Base-by-base conservation (phyloP, 2,329 filamentous ascomycete species). In the Calonectria pauciramosa region DNA sequence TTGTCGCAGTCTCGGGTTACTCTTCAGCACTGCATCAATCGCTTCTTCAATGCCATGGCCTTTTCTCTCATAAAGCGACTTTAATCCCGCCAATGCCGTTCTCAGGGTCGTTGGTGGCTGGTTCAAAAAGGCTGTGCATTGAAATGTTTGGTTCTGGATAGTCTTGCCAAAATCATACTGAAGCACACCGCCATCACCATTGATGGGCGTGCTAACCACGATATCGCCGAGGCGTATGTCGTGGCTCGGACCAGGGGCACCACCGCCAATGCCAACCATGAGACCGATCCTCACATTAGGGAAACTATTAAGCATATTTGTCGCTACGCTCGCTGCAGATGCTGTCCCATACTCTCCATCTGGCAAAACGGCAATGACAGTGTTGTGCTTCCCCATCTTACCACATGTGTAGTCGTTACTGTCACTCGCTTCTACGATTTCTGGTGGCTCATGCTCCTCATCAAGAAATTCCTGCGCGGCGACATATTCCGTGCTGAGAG, bases 401-500 rank as follows among this genome's bases (percentile, higher is more conserved):
- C 26, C 26, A 20, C 20, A 23, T 9, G 44, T 49, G 18, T 49
- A 49, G 20, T n/a, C 44, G 44, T 49, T 49, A 16, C 44, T 49
- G 20, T 49, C 44, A 23, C 23, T 49, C 4, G 44, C 20, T 26
- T 36, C 4, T 18, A 56, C 32, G 70, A 69, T 54, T 32, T 71
- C 30, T 14, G 81, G 71, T n/a, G 59, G 23, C 36, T 77, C 65
- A 67, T 78, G 76, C 41, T 76, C 71, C 51, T 82, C 77, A 51
- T 83, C 80, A 5, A 83, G 73, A 74, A 83, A 80, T n/a, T 66
- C 70, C 47, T 75, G 49, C 1, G 82, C 80, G 11, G 81, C 82
- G 52, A 78, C 73, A 49, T 76, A 72, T 36, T 84, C 82, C 10
- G 77, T 71, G 20, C 73, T 54, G 4, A 32, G 30, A 32, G 30